phyloP scores from a whole-genome alignment of 2,329 filamentous ascomycete genomes.

The Pezicula rhizophila region DNA sequence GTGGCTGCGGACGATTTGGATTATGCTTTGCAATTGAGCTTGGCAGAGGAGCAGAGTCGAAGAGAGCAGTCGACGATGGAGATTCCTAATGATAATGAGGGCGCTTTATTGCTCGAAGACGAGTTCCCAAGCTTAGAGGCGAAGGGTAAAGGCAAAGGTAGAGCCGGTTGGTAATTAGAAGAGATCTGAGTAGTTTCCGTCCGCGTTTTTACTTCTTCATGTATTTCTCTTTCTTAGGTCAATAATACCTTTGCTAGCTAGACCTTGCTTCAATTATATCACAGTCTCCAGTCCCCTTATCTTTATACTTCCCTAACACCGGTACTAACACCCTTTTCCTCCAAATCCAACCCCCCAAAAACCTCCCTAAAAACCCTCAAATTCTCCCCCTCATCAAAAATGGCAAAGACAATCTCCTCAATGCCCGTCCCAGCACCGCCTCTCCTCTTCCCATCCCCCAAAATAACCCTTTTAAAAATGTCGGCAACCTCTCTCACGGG shows the following conservation, averaged over 20 bases:
- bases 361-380: conserved; percentile 41
- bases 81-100: conserved; percentile 11
- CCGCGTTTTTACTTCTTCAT: background rate
- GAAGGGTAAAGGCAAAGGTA: conserved; percentile 38
- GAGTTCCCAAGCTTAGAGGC: conserved; percentile 34
- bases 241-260: too few species aligned
- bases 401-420: conserved; percentile 56
- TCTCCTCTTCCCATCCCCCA: conserved; percentile 50
- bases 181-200: background rate
- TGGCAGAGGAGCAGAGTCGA: conserved; percentile 44
- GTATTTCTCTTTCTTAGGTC: background rate
- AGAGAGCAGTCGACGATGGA: conserved; percentile 22
- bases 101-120: conserved; percentile 19
- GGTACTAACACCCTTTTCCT: background rate
- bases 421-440: conserved; percentile 58
- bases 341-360: conserved; percentile 15
- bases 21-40: conserved; percentile 53
- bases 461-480: conserved; percentile 54
- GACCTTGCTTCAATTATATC: too few species aligned
- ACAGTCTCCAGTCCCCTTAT: too few species aligned
- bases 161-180: conserved; percentile 2
- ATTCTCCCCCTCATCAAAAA: conserved; percentile 47
- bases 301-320: too few species aligned
- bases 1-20: conserved; percentile 48
- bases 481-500: conserved; percentile 54